These are phyloP conservation scores for Ganoderma multipileum DNA, from an alignment of 1,284 basidiomycete genomes.

Conservation along the genomic window DNA sequence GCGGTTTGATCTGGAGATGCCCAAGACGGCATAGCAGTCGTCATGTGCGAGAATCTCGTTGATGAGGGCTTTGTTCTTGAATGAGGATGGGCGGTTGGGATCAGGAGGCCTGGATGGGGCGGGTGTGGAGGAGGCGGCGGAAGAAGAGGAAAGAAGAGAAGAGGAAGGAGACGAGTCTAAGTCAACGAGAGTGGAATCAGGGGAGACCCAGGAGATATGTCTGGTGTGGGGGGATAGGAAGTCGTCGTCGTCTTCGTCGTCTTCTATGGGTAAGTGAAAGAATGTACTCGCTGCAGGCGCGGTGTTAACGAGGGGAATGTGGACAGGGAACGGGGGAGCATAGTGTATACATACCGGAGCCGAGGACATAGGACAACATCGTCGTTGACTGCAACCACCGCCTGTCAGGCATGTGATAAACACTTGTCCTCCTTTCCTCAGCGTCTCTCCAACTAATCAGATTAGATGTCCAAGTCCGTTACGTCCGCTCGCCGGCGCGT, in stretches of 20 bases:
- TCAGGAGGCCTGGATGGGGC: conserved; percentile 24
- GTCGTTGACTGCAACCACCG: conserved; percentile 36
- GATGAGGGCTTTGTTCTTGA: conserved; percentile 46
- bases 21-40: conserved; percentile 79
- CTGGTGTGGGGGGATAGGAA: conserved; percentile 40
- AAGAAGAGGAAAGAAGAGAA: conserved; percentile 36
- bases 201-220: conserved; percentile 53
- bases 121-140: conserved; percentile 29
- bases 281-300: conserved; percentile 54
- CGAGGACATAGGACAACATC: conserved; percentile 66
- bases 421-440: too few relatives aligned
- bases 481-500: too few relatives aligned
- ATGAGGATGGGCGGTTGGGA: conserved; percentile 25
- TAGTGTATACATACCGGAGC: conserved; percentile 52
- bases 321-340: not conserved
- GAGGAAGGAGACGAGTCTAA: conserved; percentile 9
- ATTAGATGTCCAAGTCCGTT: too few relatives aligned
- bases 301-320: not conserved
- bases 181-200: not conserved
- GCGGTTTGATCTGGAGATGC: conserved; percentile 56
- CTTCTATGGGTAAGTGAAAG: conserved; percentile 68
- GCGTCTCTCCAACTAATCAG: not conserved
- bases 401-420: conserved; percentile 36
- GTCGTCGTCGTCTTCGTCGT: conserved; percentile 50
- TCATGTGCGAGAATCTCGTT: conserved; percentile 59